Evolutionary conservation across 768 basidiomycete species (phyloP), one percentile per base, ranked within the genome.

Genomic region (Chalciporus pseudorubinellus): DNA sequence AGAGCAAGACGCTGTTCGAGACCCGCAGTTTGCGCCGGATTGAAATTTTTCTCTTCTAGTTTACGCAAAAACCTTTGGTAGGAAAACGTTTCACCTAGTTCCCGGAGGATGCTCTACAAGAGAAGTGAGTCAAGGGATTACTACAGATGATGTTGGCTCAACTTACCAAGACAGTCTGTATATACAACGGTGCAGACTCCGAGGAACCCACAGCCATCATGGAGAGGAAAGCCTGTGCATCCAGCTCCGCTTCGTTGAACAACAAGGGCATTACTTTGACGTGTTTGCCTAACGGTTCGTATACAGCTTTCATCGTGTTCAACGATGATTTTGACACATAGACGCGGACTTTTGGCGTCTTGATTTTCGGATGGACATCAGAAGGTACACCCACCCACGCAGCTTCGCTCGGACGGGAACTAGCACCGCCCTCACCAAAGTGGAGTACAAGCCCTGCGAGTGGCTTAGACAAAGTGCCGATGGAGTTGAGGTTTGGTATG

Each of bases 191-290:
- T 0, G 82, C 76, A 0, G 72, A 68, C 1, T 83, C 81, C 0
- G 81, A 78, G 1, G 78, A 76, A 2, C 74, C 78, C 1, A 85
- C 72, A 0, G 83, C 80, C 85, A 88, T 87, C 79, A 87, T 81
- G 1, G 83, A 83, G 41, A 86, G 61, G 50, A 87, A 80, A 0
- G 85, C 82, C 19, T 80, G 65, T 0, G 82, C 81, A 62, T 86
- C 84, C 0, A 87, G 70, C 56, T 88, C 86, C 4, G 72, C 67
- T 48, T 81, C 76, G 2, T 74, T 65, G 56, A 86, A 81, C 3
- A 72, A 57, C 16, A 88, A 57, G 0, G 84, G 80, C 48, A 76
- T 69, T 3, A 87, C 80, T 0, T 48, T 62, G 14, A 87, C 68
- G 29, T 72, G 69, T 0, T 56, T 50, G 1, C 80, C 78, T 18